Evolutionary conservation across 371 early-diverging fungal species (phyloP), one percentile per base, ranked within the genome.

Genomic region (Parasitella parasitica): DNA sequence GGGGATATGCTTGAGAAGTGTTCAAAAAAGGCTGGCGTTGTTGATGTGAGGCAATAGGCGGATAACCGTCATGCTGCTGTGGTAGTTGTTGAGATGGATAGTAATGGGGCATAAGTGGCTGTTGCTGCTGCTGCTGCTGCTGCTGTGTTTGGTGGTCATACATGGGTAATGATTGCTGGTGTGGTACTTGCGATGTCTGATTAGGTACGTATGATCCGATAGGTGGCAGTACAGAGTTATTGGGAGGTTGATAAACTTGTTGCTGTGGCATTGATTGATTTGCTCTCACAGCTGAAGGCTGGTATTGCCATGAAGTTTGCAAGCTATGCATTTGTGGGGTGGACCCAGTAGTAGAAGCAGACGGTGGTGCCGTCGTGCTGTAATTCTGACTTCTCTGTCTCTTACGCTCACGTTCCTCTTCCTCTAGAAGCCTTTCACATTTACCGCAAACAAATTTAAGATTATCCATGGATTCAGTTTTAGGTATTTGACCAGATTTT

Each of bases 401-500:
- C 18, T 61, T 51, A 26, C 34, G 54, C 6, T 43, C 46, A 22
- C 16, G 51, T 9, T 8, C 43, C 34, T 34, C 43, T 5, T 49
- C 54, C 6, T 52, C 53, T 11, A 46, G 36, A 7, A 58, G 38
- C 4, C n/a, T 35, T n/a, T 58, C 60, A 52, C 86, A 85, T 26
- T 65, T 53, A 12, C 60, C 62, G 50, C 86, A 85, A 2, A 77
- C 62, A 73, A 82, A 85, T 6, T 61, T 59, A 24, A 78, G 53
- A 24, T 69, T 71, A 30, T 75, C 77, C 18, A 72, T 59, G 7
- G 64, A 65, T 11, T 58, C 54, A 20, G 67, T 59, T 55, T 72
- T 65, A 0, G 72, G 67, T 4, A 76, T 66, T 32, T 81, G 75
- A 11, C 71, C 69, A n/a, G 71, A 75, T 30, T 83, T 75, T 64